Conservation (phyloP, 1,139 yeast genomes). For the Taphrina deformans region DNA sequence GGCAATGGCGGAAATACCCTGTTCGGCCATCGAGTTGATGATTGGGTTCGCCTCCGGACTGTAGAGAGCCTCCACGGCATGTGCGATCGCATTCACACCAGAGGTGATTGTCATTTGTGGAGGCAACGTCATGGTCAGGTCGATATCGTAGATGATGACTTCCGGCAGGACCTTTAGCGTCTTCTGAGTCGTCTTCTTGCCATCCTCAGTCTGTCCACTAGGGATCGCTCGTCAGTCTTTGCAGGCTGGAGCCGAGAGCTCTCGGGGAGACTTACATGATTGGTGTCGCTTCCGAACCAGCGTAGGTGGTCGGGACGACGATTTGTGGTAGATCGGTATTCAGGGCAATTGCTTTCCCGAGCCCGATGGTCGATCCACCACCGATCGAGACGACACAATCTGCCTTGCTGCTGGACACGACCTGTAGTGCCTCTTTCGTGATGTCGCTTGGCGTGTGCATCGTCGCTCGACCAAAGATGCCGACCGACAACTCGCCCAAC, state of each 20-base stretch:
- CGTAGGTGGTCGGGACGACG: slow-evolving; percentile 34
- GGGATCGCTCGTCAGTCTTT: background rate
- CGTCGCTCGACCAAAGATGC: slow-evolving; percentile 17
- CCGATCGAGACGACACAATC: slow-evolving; percentile 31
- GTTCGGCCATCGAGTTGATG: slow-evolving; percentile 18
- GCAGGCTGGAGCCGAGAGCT: too few relatives aligned
- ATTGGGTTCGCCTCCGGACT: slow-evolving; percentile 25
- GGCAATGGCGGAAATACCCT: slow-evolving; percentile 24
- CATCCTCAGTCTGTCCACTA: slow-evolving; percentile 27
- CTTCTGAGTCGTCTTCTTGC: slow-evolving; percentile 24
- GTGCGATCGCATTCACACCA: slow-evolving; percentile 33
- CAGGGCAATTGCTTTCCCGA: slow-evolving; percentile 29
- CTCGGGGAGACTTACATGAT: slow-evolving; percentile 21
- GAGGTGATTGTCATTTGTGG: slow-evolving; percentile 14
- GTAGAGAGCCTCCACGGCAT: slow-evolving; percentile 32
- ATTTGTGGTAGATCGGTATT: slow-evolving; percentile 24
- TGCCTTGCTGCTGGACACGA: background rate
- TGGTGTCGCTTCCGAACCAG: slow-evolving; percentile 29
- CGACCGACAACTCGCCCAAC: slow-evolving; percentile 6
- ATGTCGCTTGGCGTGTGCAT: slow-evolving; percentile 31
- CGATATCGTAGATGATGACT: slow-evolving; percentile 26
- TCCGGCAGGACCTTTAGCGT: slow-evolving; percentile 21
- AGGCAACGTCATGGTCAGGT: slow-evolving; percentile 30
- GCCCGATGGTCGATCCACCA: slow-evolving; percentile 30
- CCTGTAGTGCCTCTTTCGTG: slow-evolving; percentile 23